Conservation (phyloP, 345 rosid species). For the Gossypium mustelinum region DNA sequence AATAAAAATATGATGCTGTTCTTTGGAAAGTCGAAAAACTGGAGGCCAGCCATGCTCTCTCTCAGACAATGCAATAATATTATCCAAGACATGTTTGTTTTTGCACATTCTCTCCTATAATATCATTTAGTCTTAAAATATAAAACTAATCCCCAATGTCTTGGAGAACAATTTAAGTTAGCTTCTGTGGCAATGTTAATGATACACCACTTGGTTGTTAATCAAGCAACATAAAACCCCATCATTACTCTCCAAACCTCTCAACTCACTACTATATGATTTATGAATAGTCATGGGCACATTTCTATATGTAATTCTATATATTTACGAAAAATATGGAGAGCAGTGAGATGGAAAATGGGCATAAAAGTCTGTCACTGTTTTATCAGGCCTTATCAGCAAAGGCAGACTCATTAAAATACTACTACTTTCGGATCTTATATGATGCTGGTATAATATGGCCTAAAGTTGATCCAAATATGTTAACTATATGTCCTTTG, state of each 20-base stretch:
- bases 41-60: neutral
- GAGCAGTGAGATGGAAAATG: neutral
- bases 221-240: neutral
- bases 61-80: neutral
- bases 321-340: neutral
- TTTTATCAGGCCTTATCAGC: neutral
- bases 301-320: too few species aligned
- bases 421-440: neutral
- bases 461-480: neutral
- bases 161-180: conserved; percentile 6
- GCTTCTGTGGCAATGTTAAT: neutral
- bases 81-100: neutral
- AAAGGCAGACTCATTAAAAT: neutral
- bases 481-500: neutral
- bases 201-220: neutral
- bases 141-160: neutral
- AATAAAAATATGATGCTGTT: neutral
- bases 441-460: neutral
- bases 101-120: neutral
- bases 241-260: neutral
- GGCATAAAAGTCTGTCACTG: neutral
- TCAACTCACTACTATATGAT: neutral
- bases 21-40: neutral
- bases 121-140: neutral
- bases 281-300: neutral